Percentiles rank a stretch among this genome's conserved stretches.
These are phyloP conservation scores for Marsdenia floribunda DNA, from an alignment of 257 asterid species.

Conservation along the genomic window DNA sequence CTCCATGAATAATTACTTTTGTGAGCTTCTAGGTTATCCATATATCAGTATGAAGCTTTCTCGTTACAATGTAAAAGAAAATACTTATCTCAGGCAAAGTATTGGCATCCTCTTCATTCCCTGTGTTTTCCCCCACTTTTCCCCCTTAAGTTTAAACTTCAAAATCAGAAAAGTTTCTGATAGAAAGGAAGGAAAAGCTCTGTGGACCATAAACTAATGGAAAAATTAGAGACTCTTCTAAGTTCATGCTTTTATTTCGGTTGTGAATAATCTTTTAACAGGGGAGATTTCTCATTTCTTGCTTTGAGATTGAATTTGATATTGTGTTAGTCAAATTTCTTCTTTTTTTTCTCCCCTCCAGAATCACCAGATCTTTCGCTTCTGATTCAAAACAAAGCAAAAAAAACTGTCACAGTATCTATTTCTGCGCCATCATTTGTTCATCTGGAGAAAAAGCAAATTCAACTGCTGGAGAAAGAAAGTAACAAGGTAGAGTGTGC, in stretches of 20 bases:
- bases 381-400: constrained; percentile 72
- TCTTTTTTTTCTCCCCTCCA: constrained; percentile 19
- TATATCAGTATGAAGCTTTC: not conserved
- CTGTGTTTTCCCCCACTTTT: not conserved
- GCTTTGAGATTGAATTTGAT: not conserved
- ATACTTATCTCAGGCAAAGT: not conserved
- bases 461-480: constrained; percentile 58
- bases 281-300: not conserved
- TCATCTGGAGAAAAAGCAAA: constrained; percentile 42
- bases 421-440: constrained; percentile 65
- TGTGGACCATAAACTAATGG: not conserved
- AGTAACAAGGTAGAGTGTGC: constrained; percentile 50
- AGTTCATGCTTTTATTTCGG: not conserved
- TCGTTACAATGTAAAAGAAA: too few relatives aligned
- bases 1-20: not conserved
- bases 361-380: constrained; percentile 81
- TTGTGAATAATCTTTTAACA: not conserved
- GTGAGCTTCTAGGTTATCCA: not conserved
- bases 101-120: not conserved
- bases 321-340: not conserved
- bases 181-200: not conserved
- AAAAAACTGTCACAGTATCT: constrained; percentile 37
- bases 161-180: not conserved
- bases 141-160: not conserved
- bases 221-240: not conserved